These are phyloP conservation scores for Dactylonectria macrodidyma DNA, from an alignment of 2,329 filamentous ascomycete genomes.

Conservation along the genomic window DNA sequence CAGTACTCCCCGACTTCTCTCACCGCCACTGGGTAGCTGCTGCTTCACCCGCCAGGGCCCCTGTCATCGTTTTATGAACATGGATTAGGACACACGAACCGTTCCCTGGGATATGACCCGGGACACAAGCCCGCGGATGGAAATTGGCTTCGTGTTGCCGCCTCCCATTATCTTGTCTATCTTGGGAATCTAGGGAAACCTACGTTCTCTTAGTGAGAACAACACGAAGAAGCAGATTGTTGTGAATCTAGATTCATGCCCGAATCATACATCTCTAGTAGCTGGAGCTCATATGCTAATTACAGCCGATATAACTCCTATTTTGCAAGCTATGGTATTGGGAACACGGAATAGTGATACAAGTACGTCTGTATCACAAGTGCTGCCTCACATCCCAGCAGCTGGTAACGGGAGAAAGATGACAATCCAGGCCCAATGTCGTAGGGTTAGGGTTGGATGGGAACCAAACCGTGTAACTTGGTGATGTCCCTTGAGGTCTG, in stretches of 20 bases:
- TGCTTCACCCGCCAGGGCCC: background rate
- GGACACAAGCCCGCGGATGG: background rate
- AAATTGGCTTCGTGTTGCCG: background rate
- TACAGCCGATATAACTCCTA: background rate
- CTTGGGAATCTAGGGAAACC: background rate
- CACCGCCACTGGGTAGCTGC: slow-evolving; percentile 21
- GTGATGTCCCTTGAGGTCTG: slow-evolving; percentile 20
- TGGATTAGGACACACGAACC: background rate
- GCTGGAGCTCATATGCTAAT: background rate
- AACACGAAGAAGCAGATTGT: background rate
- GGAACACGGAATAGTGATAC: slow-evolving; percentile 27
- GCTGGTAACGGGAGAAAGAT: slow-evolving; percentile 10
- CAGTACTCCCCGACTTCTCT: slow-evolving; percentile 5
- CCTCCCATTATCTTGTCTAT: background rate
- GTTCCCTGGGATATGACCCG: background rate
- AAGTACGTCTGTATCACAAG: background rate
- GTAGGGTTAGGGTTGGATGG: background rate
- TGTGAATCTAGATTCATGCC: background rate
- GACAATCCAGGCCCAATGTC: slow-evolving; percentile 4
- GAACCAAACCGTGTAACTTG: slow-evolving; percentile 10
- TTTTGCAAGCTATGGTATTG: background rate
- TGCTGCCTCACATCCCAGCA: slow-evolving; percentile 12
- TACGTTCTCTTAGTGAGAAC: background rate
- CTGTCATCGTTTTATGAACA: background rate
- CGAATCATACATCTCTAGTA: background rate